phyloP scores from a whole-genome alignment of 148 eudicot genomes.

The Vaccinium vitisidaea region DNA sequence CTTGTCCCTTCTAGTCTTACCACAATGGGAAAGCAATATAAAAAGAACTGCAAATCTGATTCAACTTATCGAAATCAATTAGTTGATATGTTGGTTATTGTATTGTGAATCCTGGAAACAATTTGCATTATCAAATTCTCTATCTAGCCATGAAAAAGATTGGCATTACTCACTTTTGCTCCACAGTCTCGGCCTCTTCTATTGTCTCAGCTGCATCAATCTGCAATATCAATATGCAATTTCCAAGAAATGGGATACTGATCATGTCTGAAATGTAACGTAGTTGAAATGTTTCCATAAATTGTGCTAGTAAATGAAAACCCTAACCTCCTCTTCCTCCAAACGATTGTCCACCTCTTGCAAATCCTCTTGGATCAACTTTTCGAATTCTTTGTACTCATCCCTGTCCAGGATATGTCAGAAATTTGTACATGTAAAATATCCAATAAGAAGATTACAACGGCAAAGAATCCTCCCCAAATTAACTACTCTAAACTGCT shows the following conservation, averaged over 20 bases:
- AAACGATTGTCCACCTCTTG: conserved; percentile 81
- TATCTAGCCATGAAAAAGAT: neutral
- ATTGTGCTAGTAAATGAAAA: conserved; percentile 1
- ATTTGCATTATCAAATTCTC: neutral
- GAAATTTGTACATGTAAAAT: conserved; percentile 1
- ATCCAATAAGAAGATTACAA: neutral
- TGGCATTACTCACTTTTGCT: conserved; percentile 60
- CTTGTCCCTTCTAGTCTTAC: no score
- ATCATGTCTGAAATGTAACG: neutral
- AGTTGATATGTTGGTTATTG: neutral
- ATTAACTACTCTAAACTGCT: neutral
- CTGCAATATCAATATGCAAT: conserved; percentile 40
- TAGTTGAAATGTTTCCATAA: neutral
- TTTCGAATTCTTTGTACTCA: conserved; percentile 93
- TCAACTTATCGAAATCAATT: neutral
- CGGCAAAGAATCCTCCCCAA: neutral
- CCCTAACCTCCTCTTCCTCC: conserved; percentile 81
- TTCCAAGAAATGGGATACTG: conserved; percentile 1
- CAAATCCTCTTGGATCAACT: conserved; percentile 77
- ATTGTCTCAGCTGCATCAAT: conserved; percentile 90
- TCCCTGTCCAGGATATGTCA: conserved; percentile 51
- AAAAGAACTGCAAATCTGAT: neutral
- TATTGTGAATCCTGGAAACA: neutral
- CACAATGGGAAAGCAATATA: no score
- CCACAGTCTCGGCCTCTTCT: conserved; percentile 82